Percentiles rank a stretch among this genome's conserved stretches.
Conservation (phyloP, 805 yeast genomes). For the Ogataea nakhonphanomensis region DNA sequence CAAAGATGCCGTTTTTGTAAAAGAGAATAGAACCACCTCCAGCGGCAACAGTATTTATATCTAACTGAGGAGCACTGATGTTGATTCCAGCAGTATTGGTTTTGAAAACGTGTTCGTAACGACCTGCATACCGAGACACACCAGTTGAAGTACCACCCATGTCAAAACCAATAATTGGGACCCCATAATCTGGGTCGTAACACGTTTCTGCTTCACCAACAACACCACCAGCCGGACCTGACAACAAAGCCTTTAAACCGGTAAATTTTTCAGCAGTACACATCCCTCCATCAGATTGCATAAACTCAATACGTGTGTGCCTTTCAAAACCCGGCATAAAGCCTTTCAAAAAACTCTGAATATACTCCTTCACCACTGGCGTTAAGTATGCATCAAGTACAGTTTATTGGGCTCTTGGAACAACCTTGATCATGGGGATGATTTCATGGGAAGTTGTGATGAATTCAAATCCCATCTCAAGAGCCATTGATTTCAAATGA, state of each 20-base stretch:
- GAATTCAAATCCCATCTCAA: constrained; percentile 47
- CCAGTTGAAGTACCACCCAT: constrained; percentile 40
- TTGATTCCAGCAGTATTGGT: constrained; percentile 34
- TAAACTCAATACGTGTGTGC: constrained; percentile 43
- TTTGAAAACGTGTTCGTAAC: constrained; percentile 32
- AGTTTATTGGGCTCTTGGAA: constrained; percentile 41
- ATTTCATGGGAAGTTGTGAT: constrained; percentile 36
- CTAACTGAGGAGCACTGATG: constrained; percentile 36
- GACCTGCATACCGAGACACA: constrained; percentile 33
- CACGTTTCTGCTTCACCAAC: constrained; percentile 57
- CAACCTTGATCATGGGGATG: constrained; percentile 38
- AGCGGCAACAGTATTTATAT: constrained; percentile 21
- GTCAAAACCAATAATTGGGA: constrained; percentile 34
- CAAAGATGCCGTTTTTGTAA: constrained; percentile 10
- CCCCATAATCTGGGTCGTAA: constrained; percentile 33
- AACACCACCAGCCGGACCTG: constrained; percentile 65
- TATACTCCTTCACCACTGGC: constrained; percentile 39
- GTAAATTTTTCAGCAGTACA: constrained; percentile 51
- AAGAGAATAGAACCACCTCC: constrained; percentile 10
- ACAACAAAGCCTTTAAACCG: constrained; percentile 49
- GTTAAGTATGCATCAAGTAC: constrained; percentile 42
- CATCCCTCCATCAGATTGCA: constrained; percentile 60
- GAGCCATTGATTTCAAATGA: constrained; percentile 33
- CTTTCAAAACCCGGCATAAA: constrained; percentile 32
- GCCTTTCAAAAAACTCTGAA: constrained; percentile 35